Evolutionary conservation across 192 early-diverging fungal genomes (phyloP), one percentile per base, ranked within the genome.

Genomic region (Umbelopsis isabellina): DNA sequence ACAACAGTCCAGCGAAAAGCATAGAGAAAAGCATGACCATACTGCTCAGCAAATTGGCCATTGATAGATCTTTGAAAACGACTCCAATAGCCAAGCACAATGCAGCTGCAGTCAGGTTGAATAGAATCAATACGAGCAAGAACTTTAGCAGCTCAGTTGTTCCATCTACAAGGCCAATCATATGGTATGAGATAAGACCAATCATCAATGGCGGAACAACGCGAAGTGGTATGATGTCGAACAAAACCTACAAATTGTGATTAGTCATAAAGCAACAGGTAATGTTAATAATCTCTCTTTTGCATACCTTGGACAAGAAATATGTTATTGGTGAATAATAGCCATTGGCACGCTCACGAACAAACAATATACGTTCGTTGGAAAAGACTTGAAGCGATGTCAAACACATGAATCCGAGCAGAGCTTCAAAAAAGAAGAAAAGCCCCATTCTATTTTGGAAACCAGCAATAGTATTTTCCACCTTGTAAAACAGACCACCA

Each of bases 11-110:
- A 16, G 91, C 94, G 78, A 96, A 97, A 18, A 97, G 71, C 86
- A 97, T 93, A 37, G 82, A 83, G 83, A 94, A 97, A 27, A 97
- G 77, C 77, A 97, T 93, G 30, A 92, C 83, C 65, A 97, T 86
- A 3, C 87, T 92, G 23, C 89, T 89, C 27, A 94, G 64, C 33
- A 97, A 83, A 44, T 90, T 91, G 13, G 94, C 87, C 15, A 94
- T 79, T n/a, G 85, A 89, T 35, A 88, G 76, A 67, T 95, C 91
- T 21, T 86, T 78, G 46, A 92, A 84, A 1, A 92, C 79, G n/a
- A 96, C 85, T 21, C 88, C 88, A 49, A 94, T 88, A 37, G 87
- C 86, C 9, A 96, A 75, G 72, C 93, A 95, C 15, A 87, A 77
- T 21, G 89, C 87, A 5, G 93, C 93, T 1, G 91, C 89, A 0